These are phyloP conservation scores for Rubia yunnanensis DNA, from an alignment of 257 asterid species.

Conservation along the genomic window DNA sequence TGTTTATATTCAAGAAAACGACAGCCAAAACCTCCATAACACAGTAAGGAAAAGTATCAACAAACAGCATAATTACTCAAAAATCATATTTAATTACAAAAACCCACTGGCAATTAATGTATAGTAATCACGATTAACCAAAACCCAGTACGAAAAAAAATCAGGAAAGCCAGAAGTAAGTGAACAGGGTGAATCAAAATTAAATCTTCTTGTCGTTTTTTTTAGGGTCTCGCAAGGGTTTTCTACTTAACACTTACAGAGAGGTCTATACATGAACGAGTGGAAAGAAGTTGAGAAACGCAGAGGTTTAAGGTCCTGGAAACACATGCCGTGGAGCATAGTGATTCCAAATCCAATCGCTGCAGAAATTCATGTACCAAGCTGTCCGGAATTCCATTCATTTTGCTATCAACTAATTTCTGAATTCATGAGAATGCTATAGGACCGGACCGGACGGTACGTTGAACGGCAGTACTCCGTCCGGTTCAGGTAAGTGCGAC, in stretches of 20 bases:
- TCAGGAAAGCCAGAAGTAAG: neutral
- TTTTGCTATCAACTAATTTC: neutral
- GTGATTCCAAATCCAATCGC: constrained; percentile 40
- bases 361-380: neutral
- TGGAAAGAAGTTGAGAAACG: no score
- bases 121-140: neutral
- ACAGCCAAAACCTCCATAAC: neutral
- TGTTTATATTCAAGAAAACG: neutral
- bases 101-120: neutral
- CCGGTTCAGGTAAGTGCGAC: no score
- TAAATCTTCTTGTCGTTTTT: neutral
- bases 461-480: no score
- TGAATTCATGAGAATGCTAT: neutral
- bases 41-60: neutral
- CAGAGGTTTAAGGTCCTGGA: constrained; percentile 29
- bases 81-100: neutral
- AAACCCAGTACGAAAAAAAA: neutral
- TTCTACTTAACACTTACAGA: no score
- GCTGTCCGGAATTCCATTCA: neutral
- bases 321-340: constrained; percentile 54
- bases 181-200: neutral
- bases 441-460: neutral
- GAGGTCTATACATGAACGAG: no score
- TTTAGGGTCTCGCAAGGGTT: no score
- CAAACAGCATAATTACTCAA: neutral